Evolutionary conservation across 2,329 filamentous ascomycete genomes (phyloP).

Genomic region (Penicillium sp.): DNA sequence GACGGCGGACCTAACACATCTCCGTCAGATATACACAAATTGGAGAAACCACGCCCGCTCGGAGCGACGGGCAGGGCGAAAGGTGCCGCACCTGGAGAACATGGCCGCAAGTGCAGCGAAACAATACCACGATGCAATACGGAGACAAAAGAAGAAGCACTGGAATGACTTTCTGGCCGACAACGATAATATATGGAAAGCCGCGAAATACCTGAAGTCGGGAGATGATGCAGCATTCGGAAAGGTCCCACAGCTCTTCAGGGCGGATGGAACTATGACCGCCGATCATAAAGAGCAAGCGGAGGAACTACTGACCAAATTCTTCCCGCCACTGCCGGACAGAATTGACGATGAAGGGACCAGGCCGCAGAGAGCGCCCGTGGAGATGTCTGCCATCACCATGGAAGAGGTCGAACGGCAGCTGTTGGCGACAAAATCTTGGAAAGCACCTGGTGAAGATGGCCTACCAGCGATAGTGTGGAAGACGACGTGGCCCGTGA

Average conservation of each 20-base stretch:
- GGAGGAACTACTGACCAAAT: constrained; percentile 7
- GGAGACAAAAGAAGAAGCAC: constrained; percentile 29
- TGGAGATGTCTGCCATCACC: constrained; percentile 16
- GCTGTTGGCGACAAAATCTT: constrained; percentile 10
- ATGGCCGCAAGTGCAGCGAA: constrained; percentile 15
- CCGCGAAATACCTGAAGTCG: constrained; percentile 24
- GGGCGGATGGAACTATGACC: constrained; percentile 15
- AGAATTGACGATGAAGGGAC: constrained; percentile 18
- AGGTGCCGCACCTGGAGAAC: constrained; percentile 29
- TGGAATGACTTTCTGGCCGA: constrained; percentile 27
- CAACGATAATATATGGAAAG: constrained; percentile 30
- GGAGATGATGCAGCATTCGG: constrained; percentile 18
- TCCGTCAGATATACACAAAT: constrained; percentile 18
- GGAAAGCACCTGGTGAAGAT: constrained; percentile 6
- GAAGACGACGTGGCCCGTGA: constrained; percentile 26
- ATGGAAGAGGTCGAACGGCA: constrained; percentile 24
- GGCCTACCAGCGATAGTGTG: constrained; percentile 23
- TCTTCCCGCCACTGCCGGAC: constrained; percentile 19
- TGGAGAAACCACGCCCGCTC: constrained; percentile 17
- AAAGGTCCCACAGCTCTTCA: constrained; percentile 18
- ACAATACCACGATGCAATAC: constrained; percentile 21
- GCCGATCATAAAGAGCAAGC: constrained; percentile 10
- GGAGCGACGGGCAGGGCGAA: constrained; percentile 13
- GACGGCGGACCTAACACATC: constrained; percentile 23
- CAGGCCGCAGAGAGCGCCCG: constrained; percentile 11